Conservation (phyloP, 73 alveolate species). For the Paramecium primaurelia region DNA sequence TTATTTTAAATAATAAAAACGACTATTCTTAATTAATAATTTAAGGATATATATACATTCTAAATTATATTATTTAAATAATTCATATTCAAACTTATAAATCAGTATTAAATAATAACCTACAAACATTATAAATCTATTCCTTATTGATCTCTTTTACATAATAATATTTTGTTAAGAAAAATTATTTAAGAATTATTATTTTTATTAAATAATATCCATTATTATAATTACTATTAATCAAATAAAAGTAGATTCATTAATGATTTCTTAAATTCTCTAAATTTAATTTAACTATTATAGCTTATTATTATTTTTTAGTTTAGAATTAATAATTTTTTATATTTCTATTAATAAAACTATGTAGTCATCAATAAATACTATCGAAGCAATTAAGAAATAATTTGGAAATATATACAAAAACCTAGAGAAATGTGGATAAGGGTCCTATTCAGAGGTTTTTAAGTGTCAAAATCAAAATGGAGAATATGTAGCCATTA, state of each 20-base stretch:
- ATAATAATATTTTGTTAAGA: not conserved
- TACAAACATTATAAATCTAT: not conserved
- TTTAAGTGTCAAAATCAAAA: not conserved
- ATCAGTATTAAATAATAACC: not conserved
- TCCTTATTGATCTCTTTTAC: not conserved
- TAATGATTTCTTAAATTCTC: too few species aligned
- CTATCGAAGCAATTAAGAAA: too few species aligned
- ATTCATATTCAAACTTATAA: not conserved
- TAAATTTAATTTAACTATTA: too few species aligned
- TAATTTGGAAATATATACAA: too few species aligned
- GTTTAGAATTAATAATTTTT: too few species aligned
- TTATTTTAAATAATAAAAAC: slow-evolving; percentile 1
- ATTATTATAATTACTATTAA: too few species aligned
- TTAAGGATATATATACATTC: not conserved
- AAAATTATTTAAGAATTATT: too few species aligned
- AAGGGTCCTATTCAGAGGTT: not conserved
- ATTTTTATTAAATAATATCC: too few species aligned
- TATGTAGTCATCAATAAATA: too few species aligned
- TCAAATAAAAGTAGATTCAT: not conserved
- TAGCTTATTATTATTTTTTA: too few species aligned
- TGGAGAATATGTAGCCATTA: not conserved
- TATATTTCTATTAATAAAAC: too few species aligned
- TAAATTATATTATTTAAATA: not conserved
- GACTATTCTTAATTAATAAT: not conserved
- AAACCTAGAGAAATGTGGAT: not conserved